Base-by-base conservation (phyloP, 371 early-diverging fungal species). In the Mortierella sp. region DNA sequence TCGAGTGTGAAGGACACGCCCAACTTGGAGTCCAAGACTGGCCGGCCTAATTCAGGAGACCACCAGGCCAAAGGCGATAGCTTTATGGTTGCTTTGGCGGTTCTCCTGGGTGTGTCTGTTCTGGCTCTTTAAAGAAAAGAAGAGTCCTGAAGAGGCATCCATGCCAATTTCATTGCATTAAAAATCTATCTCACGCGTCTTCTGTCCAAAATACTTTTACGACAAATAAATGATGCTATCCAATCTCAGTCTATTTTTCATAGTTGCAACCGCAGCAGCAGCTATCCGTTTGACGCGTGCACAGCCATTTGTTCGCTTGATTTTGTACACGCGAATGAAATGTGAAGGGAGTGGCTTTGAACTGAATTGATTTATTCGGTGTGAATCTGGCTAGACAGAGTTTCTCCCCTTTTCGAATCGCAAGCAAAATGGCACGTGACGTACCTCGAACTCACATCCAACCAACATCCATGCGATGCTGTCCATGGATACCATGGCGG, bases 371-470 rank as follows among this genome's bases (percentile, higher is more conserved):
- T 53, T 72, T 73, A 55, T 77, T 77, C 77, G 69, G 63, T 71
- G 72, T 72, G 65, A 77, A 77, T 52, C 16, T 19, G 37, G 34
- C 61, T 31, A 8, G 37, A 58, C 34, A 19, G 7, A 6, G 37
- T 34, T 58, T 58, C 61, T 58, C 61, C 61, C 61, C 61, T 58
- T 58, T 58, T 58, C 68, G 71, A 68, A 77, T 77, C 68, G 50
- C 66, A 72, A 66, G 72, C 77, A 77, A 77, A 77, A 77, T 77
- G 77, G 77, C 77, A 77, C 73, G 77, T 77, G 73, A 71, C 61
- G 61, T 58, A 58, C 34, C 61, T 58, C 61, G 61, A n/a, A 34
- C 34, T 19, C 64, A 58, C 16, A 5, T 41, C 3, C 14, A 11
- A 29, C 19, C 5, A 29, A 37, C 34, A 70, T 70, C 58, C 76